Evolutionary conservation across 1,139 yeast species (phyloP).

Genomic region (Candida buenavistaensis): DNA sequence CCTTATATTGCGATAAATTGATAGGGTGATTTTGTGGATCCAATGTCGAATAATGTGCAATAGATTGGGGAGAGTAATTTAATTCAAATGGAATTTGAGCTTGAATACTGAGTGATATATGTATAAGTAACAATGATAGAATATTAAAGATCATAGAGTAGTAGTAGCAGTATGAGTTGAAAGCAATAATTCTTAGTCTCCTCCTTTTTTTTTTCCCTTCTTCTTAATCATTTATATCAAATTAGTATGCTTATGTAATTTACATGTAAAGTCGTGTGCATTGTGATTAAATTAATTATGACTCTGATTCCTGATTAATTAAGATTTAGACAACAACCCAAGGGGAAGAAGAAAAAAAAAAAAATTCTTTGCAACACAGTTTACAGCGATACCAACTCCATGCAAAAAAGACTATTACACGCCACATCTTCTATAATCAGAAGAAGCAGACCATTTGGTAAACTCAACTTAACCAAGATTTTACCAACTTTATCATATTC

Average conservation of each 20-base stretch:
- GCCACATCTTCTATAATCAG: conserved; percentile 4
- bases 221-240: too few species aligned
- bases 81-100: conserved; percentile 16
- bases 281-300: background rate
- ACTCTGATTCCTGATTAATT: too few species aligned
- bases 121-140: conserved; percentile 2
- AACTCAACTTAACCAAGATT: background rate
- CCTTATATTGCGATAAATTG: conserved; percentile 49
- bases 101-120: background rate
- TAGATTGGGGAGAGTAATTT: conserved; percentile 4
- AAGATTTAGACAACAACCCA: background rate
- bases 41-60: conserved; percentile 19
- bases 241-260: too few species aligned
- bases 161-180: background rate
- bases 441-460: conserved; percentile 2
- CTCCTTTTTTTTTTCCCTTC: too few species aligned
- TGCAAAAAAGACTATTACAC: conserved; percentile 6
- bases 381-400: too few species aligned
- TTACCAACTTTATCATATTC: conserved; percentile 6
- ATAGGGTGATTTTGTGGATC: conserved; percentile 37
- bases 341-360: background rate
- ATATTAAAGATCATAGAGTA: too few species aligned
- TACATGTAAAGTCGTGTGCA: too few species aligned
- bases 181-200: too few species aligned
- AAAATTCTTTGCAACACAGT: background rate